These are phyloP conservation scores for Cajanus cajan DNA, from an alignment of 306 rosid species.

Conservation along the genomic window DNA sequence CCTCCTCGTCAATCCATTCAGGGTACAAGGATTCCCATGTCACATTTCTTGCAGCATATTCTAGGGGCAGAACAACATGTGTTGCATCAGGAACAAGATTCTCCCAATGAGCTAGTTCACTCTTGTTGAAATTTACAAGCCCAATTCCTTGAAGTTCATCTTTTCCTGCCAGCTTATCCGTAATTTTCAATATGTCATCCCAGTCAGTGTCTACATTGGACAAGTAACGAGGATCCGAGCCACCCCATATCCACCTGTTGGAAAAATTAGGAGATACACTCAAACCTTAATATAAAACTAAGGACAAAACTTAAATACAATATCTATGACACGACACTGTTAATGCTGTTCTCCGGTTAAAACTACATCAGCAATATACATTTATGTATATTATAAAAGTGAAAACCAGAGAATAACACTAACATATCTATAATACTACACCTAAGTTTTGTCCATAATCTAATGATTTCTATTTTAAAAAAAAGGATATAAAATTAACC, in stretches of 20 bases:
- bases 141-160: constrained; percentile 71
- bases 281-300: background rate
- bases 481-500: too few species aligned
- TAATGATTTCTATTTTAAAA: too few species aligned
- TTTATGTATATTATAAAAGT: too few species aligned
- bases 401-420: too few species aligned
- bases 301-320: too few species aligned
- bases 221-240: constrained; percentile 58
- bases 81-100: constrained; percentile 57
- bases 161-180: constrained; percentile 38
- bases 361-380: too few species aligned
- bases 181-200: constrained; percentile 52
- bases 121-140: constrained; percentile 64
- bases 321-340: too few species aligned
- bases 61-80: constrained; percentile 49
- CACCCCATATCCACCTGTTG: constrained; percentile 92
- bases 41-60: constrained; percentile 56
- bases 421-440: too few species aligned
- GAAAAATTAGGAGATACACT: constrained; percentile 26
- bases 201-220: constrained; percentile 52
- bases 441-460: too few species aligned
- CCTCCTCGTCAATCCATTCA: constrained; percentile 99
- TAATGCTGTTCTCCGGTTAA: too few species aligned
- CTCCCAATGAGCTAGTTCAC: constrained; percentile 62
- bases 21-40: constrained; percentile 90